Base-by-base conservation (phyloP, 2,329 filamentous ascomycete species). In the Teratosphaeria gauchensis region DNA sequence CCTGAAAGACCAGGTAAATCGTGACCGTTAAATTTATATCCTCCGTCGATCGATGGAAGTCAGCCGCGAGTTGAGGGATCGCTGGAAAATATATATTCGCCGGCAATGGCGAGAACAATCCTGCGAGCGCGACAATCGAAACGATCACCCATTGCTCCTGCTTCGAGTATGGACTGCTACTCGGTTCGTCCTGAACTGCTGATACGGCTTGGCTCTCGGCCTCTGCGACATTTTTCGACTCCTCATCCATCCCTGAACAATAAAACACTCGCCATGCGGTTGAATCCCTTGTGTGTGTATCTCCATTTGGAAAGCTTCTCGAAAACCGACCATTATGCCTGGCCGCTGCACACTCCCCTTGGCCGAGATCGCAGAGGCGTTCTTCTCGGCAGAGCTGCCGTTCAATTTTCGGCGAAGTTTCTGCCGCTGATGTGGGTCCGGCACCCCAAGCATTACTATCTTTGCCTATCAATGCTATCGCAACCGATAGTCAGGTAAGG, bases 1-100 rank as follows among this genome's bases (percentile, higher is more conserved):
- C 81, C 73, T 83, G 80, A 35, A 80, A 75, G 46, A 81, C 78
- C 75, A 84, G 82, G 68, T 83, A 85, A 0, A 81, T 81, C 2
- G 83, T 85, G 28, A 82, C 66, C 6, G 78, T 80, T 55, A 82
- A 66, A 65, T 81, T 80, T 64, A 81, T 75, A 55, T 70, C 59
- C 19, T 60, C 65, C 11, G 63, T 66, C 3, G 69, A 67, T 28
- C 82, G 76, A 19, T 74, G 31, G 14, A 83, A 73, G 54, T 81
- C 78, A 3, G 72, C 61, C 8, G 80, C 75, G 6, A 84, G 72
- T 2, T 74, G 71, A 11, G 75, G 75, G 32, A 83, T 66, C 0
- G 81, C 80, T 2, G 81, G 82, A 53, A 81, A 77, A 71, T 81
- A 82, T 55, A 83, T 81, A 59, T 78, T 80, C 33, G 76, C 76